Evolutionary conservation across 148 eudicot species (phyloP).

Genomic region (Beta vulgaris): DNA sequence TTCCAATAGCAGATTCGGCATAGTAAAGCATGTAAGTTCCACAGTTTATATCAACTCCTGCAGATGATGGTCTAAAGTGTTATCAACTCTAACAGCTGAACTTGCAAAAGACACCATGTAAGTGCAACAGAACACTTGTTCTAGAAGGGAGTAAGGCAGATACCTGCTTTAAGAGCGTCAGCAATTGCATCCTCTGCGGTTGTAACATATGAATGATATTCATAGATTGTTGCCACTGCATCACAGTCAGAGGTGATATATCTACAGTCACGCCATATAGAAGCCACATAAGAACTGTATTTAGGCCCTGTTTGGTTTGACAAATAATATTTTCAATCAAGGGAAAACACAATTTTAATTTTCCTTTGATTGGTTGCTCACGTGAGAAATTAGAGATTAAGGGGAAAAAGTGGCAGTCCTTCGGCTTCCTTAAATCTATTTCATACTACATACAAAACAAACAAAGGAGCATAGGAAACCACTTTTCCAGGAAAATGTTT

Average conservation of each 20-base stretch:
- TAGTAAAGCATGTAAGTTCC: constrained; percentile 78
- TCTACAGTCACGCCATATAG: constrained; percentile 43
- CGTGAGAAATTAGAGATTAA: no score
- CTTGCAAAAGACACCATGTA: neutral
- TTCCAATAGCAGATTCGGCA: constrained; percentile 56
- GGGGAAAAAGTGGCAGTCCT: no score
- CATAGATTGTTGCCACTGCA: constrained; percentile 92
- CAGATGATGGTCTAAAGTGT: neutral
- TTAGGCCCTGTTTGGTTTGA: no score
- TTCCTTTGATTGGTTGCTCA: no score
- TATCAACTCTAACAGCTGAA: constrained; percentile 13
- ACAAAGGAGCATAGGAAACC: no score
- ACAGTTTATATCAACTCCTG: constrained; percentile 91
- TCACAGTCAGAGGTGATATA: constrained; percentile 94
- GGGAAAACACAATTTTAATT: no score
- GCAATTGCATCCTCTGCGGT: constrained; percentile 89
- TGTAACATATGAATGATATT: constrained; percentile 61
- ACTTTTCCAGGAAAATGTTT: no score
- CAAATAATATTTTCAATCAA: no score
- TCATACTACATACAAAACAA: no score
- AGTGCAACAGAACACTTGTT: neutral
- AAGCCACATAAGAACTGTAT: constrained; percentile 19
- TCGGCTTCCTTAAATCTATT: no score
- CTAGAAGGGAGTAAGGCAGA: neutral
- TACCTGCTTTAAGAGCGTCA: constrained; percentile 85